Percentiles rank a stretch among this genome's conserved stretches.
These are phyloP conservation scores for Corniculantispora saksenae DNA, from an alignment of 2,329 filamentous ascomycete genomes.

Conservation along the genomic window DNA sequence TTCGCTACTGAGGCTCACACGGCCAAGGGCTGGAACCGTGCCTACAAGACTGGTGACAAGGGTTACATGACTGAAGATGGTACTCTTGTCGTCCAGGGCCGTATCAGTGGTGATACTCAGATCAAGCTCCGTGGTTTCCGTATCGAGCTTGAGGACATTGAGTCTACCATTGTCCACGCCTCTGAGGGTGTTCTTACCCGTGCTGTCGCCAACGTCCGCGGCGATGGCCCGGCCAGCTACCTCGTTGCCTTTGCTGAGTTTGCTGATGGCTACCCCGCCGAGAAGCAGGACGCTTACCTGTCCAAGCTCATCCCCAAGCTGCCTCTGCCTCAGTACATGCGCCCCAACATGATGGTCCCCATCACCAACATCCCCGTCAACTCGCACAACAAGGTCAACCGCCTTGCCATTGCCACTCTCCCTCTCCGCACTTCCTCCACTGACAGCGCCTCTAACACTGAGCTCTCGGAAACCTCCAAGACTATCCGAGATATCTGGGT, in stretches of 20 bases:
- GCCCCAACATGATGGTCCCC: conserved; percentile 17
- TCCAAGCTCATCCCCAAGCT: conserved; percentile 13
- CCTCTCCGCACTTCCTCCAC: conserved; percentile 13
- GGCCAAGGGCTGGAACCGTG: conserved; percentile 25
- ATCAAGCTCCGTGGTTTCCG: conserved; percentile 48
- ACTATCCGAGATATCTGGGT: conserved; percentile 22
- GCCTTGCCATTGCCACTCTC: conserved; percentile 16
- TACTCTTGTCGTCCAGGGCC: conserved; percentile 36
- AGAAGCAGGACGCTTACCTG: conserved; percentile 18
- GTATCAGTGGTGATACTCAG: conserved; percentile 43
- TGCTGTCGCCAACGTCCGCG: conserved; percentile 28
- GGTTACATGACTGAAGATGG: conserved; percentile 37
- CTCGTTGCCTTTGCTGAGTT: conserved; percentile 34
- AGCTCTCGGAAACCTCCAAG: conserved; percentile 14
- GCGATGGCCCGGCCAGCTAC: conserved; percentile 21
- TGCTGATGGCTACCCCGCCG: conserved; percentile 12
- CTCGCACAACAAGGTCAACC: conserved; percentile 20
- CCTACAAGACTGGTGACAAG: conserved; percentile 45
- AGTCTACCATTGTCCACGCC: conserved; percentile 25
- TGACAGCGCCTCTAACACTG: conserved; percentile 1
- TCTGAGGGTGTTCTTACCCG: conserved; percentile 23
- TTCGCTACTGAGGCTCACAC: conserved; percentile 19
- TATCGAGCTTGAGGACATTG: conserved; percentile 48
- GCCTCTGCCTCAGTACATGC: conserved; percentile 21
- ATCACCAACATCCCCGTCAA: conserved; percentile 15